phyloP scores from a whole-genome alignment of 495 filamentous ascomycete genomes.

The Daldinia loculata region DNA sequence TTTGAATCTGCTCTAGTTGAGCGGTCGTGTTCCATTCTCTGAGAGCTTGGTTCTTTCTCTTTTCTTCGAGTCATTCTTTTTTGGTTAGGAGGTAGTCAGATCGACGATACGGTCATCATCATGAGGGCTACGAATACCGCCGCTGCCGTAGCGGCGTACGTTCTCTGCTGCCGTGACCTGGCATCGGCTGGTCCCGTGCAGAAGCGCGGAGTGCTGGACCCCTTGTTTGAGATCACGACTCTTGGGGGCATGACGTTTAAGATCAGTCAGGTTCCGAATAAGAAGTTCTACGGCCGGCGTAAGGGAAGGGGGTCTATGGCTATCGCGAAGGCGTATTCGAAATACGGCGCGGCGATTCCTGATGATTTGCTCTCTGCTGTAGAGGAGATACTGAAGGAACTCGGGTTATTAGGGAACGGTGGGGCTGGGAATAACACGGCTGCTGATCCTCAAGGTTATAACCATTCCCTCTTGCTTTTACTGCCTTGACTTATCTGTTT shows the following conservation, averaged over 20 bases:
- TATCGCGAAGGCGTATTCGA: conserved; percentile 54
- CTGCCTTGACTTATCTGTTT: conserved; percentile 10
- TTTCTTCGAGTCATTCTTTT: conserved; percentile 25
- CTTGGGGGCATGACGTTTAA: conserved; percentile 54
- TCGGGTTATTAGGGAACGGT: conserved; percentile 43
- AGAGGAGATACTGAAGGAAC: conserved; percentile 43
- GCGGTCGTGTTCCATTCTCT: conserved; percentile 3
- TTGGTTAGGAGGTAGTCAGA: background rate
- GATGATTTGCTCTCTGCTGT: conserved; percentile 45
- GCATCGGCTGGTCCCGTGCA: conserved; percentile 35
- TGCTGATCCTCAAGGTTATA: conserved; percentile 40
- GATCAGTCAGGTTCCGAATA: conserved; percentile 53
- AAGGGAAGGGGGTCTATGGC: conserved; percentile 52
- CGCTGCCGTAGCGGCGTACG: conserved; percentile 33
- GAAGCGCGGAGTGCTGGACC: conserved; percentile 29
- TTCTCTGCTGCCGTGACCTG: conserved; percentile 20
- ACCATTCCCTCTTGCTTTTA: background rate
- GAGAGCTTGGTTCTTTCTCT: background rate
- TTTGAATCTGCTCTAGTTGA: conserved; percentile 14
- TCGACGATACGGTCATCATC: background rate
- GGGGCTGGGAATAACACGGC: conserved; percentile 27
- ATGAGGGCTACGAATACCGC: conserved; percentile 35
- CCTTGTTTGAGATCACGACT: conserved; percentile 42
- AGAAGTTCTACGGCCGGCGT: conserved; percentile 43
- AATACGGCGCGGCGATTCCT: conserved; percentile 50